Evolutionary conservation across 768 basidiomycete species (phyloP), one percentile per base, ranked within the genome.

Genomic region (Goffeauzyma gilvescens): DNA sequence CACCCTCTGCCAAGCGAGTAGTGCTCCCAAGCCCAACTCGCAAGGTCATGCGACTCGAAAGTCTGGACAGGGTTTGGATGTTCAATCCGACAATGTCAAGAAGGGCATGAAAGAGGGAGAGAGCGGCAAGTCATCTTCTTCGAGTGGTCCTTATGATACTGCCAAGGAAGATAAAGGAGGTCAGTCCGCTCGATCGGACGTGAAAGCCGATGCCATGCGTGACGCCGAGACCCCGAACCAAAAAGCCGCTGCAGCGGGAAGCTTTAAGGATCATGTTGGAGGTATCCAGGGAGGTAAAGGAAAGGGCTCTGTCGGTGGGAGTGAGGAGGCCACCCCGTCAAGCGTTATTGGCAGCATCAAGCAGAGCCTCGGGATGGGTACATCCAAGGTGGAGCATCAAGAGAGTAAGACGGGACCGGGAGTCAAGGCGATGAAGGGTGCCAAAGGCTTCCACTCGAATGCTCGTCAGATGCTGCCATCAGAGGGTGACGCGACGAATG

Each of bases 1-100:
- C 24, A 5, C 22, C 20, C 27, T 36, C 21, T 25, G 41, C 9
- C 31, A 22, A 18, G 25, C 36, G 5, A 13, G 32, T n/a, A 38
- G 40, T 21, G 38, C 44, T 14, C 32, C 36, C 15, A 41, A 37
- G 28, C 39, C 38, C 24, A 41, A 41, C 33, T 46, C 55, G 21
- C 55, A 54, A 44, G 56, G 60, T 12, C 60, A 62, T 46, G 51
- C 58, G 10, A 49, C 46, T 12, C 25, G 49, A 27, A 62, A 62
- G 38, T 36, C 55, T 17, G 25, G 42, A 7, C 41, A 51, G 32
- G 52, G 56, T 40, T 17, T 44, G 7, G 55, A 62, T 34, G 50
- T 56, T 35, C 52, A 55, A 37, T 50, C 58, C n/a, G 55, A 50
- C 9, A 42, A 50, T n/a, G 52, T 54, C 5, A 43, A 48, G 43